These are phyloP conservation scores for Starmerella apicola DNA, from an alignment of 805 yeast genomes.

Conservation along the genomic window DNA sequence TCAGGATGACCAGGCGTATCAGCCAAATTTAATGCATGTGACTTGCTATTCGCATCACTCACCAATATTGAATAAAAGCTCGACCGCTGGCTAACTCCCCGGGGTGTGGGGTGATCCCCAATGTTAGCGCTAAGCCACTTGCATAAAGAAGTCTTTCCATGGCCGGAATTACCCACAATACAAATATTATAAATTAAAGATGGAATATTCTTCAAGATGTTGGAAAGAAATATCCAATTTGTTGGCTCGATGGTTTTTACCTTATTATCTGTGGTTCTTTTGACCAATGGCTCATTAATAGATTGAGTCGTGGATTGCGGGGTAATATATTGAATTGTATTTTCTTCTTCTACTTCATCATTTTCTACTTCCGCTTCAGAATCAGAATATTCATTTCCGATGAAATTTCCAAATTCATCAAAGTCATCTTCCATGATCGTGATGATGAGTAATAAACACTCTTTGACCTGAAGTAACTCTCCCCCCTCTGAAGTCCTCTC, in stretches of 20 bases:
- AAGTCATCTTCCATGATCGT: slow-evolving; percentile 17
- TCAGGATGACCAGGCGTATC: slow-evolving; percentile 92
- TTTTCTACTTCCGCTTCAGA: slow-evolving; percentile 11
- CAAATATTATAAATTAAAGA: slow-evolving; percentile 63
- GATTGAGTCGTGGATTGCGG: slow-evolving; percentile 42
- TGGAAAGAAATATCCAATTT: slow-evolving; percentile 39
- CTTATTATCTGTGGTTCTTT: slow-evolving; percentile 45
- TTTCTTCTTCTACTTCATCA: slow-evolving; percentile 10
- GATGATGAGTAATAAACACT: too few relatives aligned
- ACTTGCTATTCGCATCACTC: slow-evolving; percentile 40
- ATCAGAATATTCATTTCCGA: slow-evolving; percentile 23
- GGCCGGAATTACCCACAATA: slow-evolving; percentile 64
- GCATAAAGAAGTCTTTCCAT: slow-evolving; percentile 76
- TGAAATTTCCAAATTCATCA: slow-evolving; percentile 28
- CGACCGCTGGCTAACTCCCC: slow-evolving; percentile 45
- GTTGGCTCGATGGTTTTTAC: slow-evolving; percentile 27
- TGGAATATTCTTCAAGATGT: slow-evolving; percentile 37
- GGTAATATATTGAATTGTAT: slow-evolving; percentile 23
- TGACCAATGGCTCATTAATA: slow-evolving; percentile 51
- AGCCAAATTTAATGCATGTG: slow-evolving; percentile 48
- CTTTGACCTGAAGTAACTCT: too few relatives aligned
- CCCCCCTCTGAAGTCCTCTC: too few relatives aligned
- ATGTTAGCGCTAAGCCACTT: slow-evolving; percentile 28
- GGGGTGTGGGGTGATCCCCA: not conserved
- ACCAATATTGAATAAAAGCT: slow-evolving; percentile 51